Conservation (phyloP, 139 green algal species). For the Picochlorum sp. region DNA sequence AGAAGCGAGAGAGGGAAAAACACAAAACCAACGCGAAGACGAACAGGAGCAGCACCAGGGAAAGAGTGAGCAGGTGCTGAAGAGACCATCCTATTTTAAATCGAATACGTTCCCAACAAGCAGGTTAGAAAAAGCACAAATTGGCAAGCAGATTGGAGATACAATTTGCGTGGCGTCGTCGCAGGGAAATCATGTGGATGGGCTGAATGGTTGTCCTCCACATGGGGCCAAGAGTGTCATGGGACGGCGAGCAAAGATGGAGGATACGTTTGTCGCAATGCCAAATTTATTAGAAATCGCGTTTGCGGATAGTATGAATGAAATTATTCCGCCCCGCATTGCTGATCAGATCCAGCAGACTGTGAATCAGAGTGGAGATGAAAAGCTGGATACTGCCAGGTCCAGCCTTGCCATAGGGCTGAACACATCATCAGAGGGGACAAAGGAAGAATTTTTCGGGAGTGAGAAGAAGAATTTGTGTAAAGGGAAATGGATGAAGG, state of each 20-base stretch:
- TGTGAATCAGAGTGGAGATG: conserved; percentile 6
- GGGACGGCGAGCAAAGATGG: conserved; percentile 55
- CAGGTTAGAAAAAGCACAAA: not conserved
- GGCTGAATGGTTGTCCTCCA: conserved; percentile 39
- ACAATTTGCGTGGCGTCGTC: not conserved
- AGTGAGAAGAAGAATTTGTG: not conserved
- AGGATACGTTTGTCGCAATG: conserved; percentile 59
- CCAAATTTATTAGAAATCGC: conserved; percentile 49
- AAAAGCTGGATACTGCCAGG: not conserved
- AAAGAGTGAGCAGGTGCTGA: too few relatives aligned
- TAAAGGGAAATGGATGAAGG: conserved; percentile 7
- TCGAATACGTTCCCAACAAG: conserved; percentile 1
- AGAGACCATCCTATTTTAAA: not conserved
- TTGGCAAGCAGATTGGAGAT: not conserved
- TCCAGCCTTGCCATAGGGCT: not conserved
- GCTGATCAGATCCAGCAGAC: conserved; percentile 30
- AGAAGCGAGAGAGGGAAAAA: too few relatives aligned
- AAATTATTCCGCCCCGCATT: conserved; percentile 45
- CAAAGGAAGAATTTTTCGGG: not conserved
- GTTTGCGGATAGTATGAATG: conserved; percentile 8
- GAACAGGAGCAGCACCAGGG: too few relatives aligned
- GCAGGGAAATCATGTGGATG: not conserved
- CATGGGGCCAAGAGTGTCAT: conserved; percentile 59
- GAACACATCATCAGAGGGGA: not conserved
- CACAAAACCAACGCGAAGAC: too few relatives aligned